Percentiles rank a stretch among this genome's conserved stretches.
Evolutionary conservation across 192 early-diverging fungal genomes (phyloP).

Genomic region (Coemansia umbellata): DNA sequence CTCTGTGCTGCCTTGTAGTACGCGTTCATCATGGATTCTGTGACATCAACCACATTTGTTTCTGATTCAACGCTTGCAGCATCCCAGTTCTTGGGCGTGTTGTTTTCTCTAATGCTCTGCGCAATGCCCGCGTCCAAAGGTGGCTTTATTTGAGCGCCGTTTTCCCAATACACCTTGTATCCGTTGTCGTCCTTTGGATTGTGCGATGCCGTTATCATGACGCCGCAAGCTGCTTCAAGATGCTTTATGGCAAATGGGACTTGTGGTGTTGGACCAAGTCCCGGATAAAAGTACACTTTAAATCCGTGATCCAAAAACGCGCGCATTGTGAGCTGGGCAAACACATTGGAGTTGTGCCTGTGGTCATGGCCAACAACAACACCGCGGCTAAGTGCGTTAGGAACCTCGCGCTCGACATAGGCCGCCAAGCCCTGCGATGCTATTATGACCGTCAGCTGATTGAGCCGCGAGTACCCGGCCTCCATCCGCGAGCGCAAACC

Average conservation of each 20-base stretch:
- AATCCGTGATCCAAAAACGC: constrained; percentile 76
- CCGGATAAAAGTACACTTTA: constrained; percentile 72
- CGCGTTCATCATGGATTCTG: constrained; percentile 58
- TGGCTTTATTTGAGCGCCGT: constrained; percentile 88
- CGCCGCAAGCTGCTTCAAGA: constrained; percentile 69
- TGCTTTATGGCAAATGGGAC: constrained; percentile 80
- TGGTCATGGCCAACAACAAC: constrained; percentile 94
- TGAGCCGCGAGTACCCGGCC: constrained; percentile 91
- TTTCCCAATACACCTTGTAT: constrained; percentile 86
- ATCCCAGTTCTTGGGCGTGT: constrained; percentile 63
- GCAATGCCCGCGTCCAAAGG: constrained; percentile 83
- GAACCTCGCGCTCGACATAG: constrained; percentile 60
- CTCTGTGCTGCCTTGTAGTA: constrained; percentile 66
- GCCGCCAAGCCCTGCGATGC: constrained; percentile 82
- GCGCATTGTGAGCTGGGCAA: constrained; percentile 79
- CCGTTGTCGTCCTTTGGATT: constrained; percentile 95
- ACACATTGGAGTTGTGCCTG: constrained; percentile 78
- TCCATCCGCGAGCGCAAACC: constrained; percentile 91
- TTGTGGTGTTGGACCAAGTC: constrained; percentile 79
- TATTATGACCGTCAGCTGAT: constrained; percentile 88
- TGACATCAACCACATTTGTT: constrained; percentile 55
- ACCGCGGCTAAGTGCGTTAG: constrained; percentile 61
- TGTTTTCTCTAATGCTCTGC: constrained; percentile 65
- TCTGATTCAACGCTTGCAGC: constrained; percentile 54
- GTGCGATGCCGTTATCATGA: constrained; percentile 97